Percentiles rank a stretch among this genome's conserved stretches.
phyloP scores from a whole-genome alignment of 345 rosid genomes.

The Adansonia digitata region DNA sequence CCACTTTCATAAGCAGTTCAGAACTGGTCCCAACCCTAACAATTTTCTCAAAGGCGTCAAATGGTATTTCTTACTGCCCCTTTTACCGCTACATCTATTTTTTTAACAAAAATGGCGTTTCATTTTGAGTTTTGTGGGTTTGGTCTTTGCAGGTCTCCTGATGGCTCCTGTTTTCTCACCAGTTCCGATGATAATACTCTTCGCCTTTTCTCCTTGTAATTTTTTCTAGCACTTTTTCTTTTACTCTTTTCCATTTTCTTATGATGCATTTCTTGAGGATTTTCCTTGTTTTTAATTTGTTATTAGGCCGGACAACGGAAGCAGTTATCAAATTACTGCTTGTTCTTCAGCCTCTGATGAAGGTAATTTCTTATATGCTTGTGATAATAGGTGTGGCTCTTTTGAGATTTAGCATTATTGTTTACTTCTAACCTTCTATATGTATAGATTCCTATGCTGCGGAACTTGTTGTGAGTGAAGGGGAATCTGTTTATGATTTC shows the following conservation, averaged over 20 bases:
- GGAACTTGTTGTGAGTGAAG: constrained; percentile 60
- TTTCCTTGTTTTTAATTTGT: neutral
- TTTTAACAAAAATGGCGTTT: neutral
- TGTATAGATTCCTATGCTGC: constrained; percentile 73
- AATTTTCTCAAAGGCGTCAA: constrained; percentile 87
- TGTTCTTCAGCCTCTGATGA: constrained; percentile 27
- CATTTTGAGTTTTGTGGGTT: constrained; percentile 1
- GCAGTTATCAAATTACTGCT: constrained; percentile 18
- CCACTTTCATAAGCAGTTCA: constrained; percentile 71
- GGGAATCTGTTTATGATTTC: constrained; percentile 88
- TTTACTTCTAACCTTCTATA: constrained; percentile 13
- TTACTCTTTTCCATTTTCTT: neutral
- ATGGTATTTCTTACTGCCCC: constrained; percentile 36
- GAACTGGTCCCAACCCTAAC: constrained; percentile 51
- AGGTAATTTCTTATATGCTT: constrained; percentile 26
- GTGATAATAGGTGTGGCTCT: neutral
- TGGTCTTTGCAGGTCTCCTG: constrained; percentile 75
- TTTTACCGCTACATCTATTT: neutral
- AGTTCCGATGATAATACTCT: constrained; percentile 79
- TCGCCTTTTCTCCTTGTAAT: constrained; percentile 67
- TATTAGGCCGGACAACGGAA: constrained; percentile 46
- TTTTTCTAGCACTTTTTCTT: neutral
- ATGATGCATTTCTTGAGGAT: neutral
- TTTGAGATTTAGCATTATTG: neutral
- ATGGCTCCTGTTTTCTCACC: constrained; percentile 79